Percentiles rank a stretch among this genome's conserved stretches.
phyloP scores from a whole-genome alignment of 2,329 filamentous ascomycete species.

The Talaromyces albobiverticillius region DNA sequence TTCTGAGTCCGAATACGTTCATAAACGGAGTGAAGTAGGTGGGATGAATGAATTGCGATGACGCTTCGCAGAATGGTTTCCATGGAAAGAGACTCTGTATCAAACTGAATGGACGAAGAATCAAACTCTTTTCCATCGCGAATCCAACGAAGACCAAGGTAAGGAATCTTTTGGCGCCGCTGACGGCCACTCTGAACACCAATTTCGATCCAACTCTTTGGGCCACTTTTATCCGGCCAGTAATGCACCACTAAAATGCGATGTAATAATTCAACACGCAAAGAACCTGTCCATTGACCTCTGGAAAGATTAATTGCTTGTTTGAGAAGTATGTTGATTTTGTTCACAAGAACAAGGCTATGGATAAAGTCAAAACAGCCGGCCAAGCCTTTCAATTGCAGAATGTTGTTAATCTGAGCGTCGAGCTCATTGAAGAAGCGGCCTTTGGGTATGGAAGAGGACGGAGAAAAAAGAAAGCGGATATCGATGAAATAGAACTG shows the following conservation, averaged over 20 bases:
- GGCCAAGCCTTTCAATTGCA: conserved; percentile 66
- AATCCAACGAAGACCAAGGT: conserved; percentile 68
- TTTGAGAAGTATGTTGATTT: conserved; percentile 75
- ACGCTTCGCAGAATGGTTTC: conserved; percentile 71
- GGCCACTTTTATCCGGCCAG: conserved; percentile 69
- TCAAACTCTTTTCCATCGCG: conserved; percentile 73
- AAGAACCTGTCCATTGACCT: conserved; percentile 71
- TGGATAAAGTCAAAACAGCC: conserved; percentile 87
- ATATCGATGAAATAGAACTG: conserved; percentile 96
- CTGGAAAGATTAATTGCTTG: conserved; percentile 71
- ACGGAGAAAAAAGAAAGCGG: conserved; percentile 75
- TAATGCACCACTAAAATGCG: conserved; percentile 86
- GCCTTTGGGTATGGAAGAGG: conserved; percentile 61
- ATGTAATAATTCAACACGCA: conserved; percentile 76
- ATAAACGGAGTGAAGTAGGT: conserved; percentile 67
- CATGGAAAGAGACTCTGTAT: conserved; percentile 66
- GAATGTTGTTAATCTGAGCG: conserved; percentile 65
- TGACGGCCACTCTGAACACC: conserved; percentile 55
- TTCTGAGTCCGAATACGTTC: conserved; percentile 57
- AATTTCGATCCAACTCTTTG: conserved; percentile 89
- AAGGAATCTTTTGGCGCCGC: conserved; percentile 23
- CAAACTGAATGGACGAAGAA: conserved; percentile 64
- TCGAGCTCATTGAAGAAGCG: conserved; percentile 66
- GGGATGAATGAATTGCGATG: conserved; percentile 70
- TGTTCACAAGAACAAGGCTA: conserved; percentile 83